Evolutionary conservation across 2,329 filamentous ascomycete species (phyloP), one percentile per base, ranked within the genome.

Genomic region (Neoascochyta sp.): DNA sequence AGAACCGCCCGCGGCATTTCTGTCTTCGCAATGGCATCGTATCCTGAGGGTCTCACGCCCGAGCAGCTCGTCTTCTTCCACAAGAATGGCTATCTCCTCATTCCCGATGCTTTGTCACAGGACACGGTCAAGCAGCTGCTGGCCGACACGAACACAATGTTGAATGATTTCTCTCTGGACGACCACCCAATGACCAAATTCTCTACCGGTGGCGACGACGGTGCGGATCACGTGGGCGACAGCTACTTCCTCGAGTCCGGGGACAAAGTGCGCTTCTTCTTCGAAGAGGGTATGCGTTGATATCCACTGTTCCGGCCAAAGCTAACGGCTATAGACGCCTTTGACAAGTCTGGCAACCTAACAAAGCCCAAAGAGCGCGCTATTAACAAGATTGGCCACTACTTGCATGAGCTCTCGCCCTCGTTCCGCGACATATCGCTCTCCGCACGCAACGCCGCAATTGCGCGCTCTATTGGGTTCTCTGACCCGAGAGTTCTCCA

Each of bases 241-340:
- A 80, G 84, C 57, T 98, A 98, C 73, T 96, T 98, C 68, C 78
- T 96, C 3, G 75, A 73, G 1, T 92, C 84, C 3, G 88, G 87
- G 39, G 86, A 96, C 71, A 90, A 95, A 67, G 71, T 96, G 40
- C 83, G 88, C 37, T 96, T 93, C 75, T 96, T 96, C 75, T 93
- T 96, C 64, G 90, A 96, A 65, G 87, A 93, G 65, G 71, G 70
- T 71, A 53, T 7, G 39, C 27, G 26, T 27, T 16, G 13, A 16
- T 19, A 9, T 21, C 10, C 7, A 4, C 11, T 8, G 3, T 6
- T 3, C 7, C n/a, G 9, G 2, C 9, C n/a, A 17, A 15, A 28
- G 21, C 27, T 30, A 12, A 34, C 21, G 7, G 9, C 3, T 5
- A 2, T 23, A 74, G 89, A 92, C 64, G 90, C 90, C 43, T 90